These are phyloP conservation scores for Ailanthus altissimus DNA, from an alignment of 345 rosid genomes.

Conservation along the genomic window DNA sequence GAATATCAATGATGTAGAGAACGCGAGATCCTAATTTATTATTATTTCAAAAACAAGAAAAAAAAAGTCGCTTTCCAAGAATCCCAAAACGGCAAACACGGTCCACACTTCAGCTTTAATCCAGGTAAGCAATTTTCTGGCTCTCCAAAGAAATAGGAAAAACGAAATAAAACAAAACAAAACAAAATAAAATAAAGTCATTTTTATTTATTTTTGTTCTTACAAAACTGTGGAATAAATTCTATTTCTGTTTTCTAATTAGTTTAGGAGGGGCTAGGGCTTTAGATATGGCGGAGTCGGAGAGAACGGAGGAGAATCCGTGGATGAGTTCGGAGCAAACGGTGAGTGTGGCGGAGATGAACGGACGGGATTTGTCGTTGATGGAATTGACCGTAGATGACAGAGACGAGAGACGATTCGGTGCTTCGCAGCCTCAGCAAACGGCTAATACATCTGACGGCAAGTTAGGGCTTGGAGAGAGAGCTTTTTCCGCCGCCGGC, in stretches of 20 bases:
- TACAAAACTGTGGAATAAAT: not conserved
- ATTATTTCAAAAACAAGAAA: not conserved
- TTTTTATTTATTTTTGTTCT: not conserved
- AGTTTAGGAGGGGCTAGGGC: not conserved
- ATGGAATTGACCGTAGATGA: conserved; percentile 25
- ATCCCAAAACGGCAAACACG: conserved; percentile 35
- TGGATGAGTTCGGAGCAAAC: conserved; percentile 36
- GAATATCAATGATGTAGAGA: no score
- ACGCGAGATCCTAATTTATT: no score
- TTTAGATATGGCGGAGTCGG: conserved; percentile 30
- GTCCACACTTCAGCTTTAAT: not conserved
- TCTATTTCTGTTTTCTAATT: no score
- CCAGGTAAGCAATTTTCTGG: conserved; percentile 18
- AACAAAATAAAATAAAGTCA: no score
- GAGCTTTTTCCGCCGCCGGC: conserved; percentile 89
- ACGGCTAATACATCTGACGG: conserved; percentile 32
- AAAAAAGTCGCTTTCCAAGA: not conserved
- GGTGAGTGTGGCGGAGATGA: conserved; percentile 10
- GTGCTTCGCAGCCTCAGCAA: conserved; percentile 23
- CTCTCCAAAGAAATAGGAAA: conserved; percentile 36
- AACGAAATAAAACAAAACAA: not conserved
- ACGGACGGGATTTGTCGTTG: conserved; percentile 22
- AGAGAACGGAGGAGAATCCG: conserved; percentile 10
- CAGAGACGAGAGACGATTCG: conserved; percentile 25
- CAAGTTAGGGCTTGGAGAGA: conserved; percentile 63